Evolutionary conservation across 2,329 filamentous ascomycete genomes (phyloP), one percentile per base, ranked within the genome.

Genomic region (Cladophialophora immunda): DNA sequence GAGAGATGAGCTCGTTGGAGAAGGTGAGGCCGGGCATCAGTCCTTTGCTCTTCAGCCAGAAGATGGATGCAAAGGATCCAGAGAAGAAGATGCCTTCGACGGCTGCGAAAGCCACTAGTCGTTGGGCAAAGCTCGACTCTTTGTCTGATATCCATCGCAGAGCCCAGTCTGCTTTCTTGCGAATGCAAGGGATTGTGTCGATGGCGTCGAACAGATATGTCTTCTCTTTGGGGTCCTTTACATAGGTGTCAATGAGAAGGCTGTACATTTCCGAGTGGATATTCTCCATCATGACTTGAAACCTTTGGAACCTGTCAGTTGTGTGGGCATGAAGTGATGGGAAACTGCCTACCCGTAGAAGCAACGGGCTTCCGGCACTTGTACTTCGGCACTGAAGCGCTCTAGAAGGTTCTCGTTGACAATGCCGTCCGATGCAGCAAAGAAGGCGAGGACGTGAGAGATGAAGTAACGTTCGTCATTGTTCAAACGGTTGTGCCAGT

Each of bases 11-110:
- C 86, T 99, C 95, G 85, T 99, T 99, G 80, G 95, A 98, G 86
- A 99, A 99, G 74, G 95, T 98, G 70, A 99, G 87, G 75, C 95
- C 95, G 56, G 95, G 92, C 95, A 99, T 99, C 73, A 99, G 89
- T 74, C 95, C 95, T 80, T 96, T 95, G 90, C 99, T 99, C 92
- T 98, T 99, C 78, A 99, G 87, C 95, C 95, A 99, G 88, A 99
- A 99, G 84, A 99, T 98, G 73, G 95, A 96, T 3, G 95, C 95
- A 76, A 99, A 99, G 27, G 95, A 97, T 71, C 95, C 95, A 75
- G 91, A 95, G 89, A 99, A 99, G 90, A 99, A 99, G 84, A 99
- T 99, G 78, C 95, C 95, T 85, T 99, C 95, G 62, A 99, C 94
- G 53, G 95, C 95, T 71, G 95, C 95, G 76, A 99, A 99, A 72